Conservation (phyloP, 331 rosid species). For the Acacia concinna region DNA sequence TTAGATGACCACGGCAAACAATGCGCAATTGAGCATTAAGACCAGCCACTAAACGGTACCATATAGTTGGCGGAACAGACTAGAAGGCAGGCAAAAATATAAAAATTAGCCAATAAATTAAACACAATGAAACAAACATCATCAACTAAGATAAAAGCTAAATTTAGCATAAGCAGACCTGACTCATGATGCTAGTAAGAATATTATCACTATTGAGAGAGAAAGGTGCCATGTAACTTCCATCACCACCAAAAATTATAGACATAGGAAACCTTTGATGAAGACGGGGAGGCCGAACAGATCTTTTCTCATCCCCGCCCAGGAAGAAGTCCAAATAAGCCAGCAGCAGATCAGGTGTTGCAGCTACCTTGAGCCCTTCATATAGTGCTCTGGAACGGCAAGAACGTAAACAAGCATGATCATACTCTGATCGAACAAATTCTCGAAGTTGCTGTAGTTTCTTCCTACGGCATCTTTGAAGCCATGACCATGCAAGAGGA, state of each 20-base stretch:
- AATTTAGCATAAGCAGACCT: constrained; percentile 55
- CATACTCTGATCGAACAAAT: constrained; percentile 95
- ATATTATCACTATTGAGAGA: constrained; percentile 76
- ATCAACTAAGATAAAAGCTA: constrained; percentile 19
- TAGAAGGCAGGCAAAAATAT: constrained; percentile 35
- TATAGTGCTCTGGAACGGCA: constrained; percentile 99
- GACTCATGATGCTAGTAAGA: constrained; percentile 93
- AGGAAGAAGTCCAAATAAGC: constrained; percentile 93
- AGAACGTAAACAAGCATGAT: constrained; percentile 90
- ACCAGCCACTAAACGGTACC: constrained; percentile 98
- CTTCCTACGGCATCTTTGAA: constrained; percentile 77
- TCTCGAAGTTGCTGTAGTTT: constrained; percentile 86
- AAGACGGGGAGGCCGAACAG: constrained; percentile 84
- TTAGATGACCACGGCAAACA: constrained; percentile 73
- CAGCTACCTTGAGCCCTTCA: constrained; percentile 97
- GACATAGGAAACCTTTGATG: constrained; percentile 85
- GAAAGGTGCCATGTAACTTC: constrained; percentile 94
- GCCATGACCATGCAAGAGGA: constrained; percentile 99
- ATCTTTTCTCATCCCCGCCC: constrained; percentile 98
- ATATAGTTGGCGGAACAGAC: constrained; percentile 88
- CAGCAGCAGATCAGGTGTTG: constrained; percentile 93
- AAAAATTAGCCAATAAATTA: constrained; percentile 30
- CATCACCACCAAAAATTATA: constrained; percentile 94
- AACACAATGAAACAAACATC: background rate
- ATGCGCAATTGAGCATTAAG: constrained; percentile 90